These are phyloP conservation scores for Paecilomyces formosus DNA, from an alignment of 2,329 filamentous ascomycete species.

Conservation along the genomic window DNA sequence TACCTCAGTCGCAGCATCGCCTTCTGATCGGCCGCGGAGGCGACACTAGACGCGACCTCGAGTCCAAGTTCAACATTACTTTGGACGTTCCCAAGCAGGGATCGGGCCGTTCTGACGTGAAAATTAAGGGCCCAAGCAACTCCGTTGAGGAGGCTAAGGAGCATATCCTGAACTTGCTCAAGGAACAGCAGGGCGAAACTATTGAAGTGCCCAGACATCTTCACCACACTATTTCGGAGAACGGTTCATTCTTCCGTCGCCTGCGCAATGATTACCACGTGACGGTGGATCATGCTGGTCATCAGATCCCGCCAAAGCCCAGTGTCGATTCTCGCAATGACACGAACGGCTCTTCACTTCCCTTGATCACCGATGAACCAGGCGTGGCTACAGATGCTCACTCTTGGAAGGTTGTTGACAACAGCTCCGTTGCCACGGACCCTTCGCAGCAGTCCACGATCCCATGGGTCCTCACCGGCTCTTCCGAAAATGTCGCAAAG, in stretches of 20 bases:
- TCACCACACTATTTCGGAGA: constrained; percentile 74
- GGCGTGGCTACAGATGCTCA: constrained; percentile 58
- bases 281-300: constrained; percentile 82
- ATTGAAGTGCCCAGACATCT: constrained; percentile 73
- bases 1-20: constrained; percentile 84
- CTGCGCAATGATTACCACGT: constrained; percentile 81
- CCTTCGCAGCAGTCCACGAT: constrained; percentile 33
- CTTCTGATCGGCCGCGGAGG: constrained; percentile 87
- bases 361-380: constrained; percentile 87
- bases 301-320: constrained; percentile 65
- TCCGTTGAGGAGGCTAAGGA: constrained; percentile 80
- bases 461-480: constrained; percentile 82
- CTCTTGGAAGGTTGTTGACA: constrained; percentile 75
- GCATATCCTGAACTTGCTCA: constrained; percentile 68
- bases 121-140: constrained; percentile 69
- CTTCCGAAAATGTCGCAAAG: constrained; percentile 69
- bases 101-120: constrained; percentile 74
- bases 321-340: constrained; percentile 43
- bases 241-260: constrained; percentile 87
- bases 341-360: constrained; percentile 56
- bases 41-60: constrained; percentile 75
- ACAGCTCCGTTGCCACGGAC: constrained; percentile 16
- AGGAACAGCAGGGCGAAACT: constrained; percentile 82
- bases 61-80: constrained; percentile 76
- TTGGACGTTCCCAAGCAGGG: constrained; percentile 91